Conservation (phyloP, 306 rosid genomes). For the Dryas octopetala region DNA sequence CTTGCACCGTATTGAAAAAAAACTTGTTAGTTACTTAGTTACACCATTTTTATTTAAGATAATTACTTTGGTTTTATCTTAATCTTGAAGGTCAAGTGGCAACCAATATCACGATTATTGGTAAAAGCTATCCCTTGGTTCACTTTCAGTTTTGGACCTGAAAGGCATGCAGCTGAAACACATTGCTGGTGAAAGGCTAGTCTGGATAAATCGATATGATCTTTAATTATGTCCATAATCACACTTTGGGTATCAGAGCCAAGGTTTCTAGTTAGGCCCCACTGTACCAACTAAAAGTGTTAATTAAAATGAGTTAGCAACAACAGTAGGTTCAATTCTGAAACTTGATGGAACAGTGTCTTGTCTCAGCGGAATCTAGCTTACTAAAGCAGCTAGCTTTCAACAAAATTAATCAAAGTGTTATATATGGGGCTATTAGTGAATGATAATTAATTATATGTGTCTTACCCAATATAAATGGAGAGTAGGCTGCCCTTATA, state of each 20-base stretch:
- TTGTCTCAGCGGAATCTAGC: conserved; percentile 5
- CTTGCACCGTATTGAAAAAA: too few relatives aligned
- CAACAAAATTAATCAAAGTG: neutral
- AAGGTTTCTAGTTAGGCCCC: neutral
- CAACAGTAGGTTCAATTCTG: neutral
- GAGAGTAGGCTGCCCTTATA: neutral
- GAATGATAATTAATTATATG: conserved; percentile 6
- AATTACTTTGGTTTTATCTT: too few relatives aligned
- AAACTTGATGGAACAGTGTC: neutral
- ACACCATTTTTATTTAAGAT: too few relatives aligned
- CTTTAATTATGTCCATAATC: neutral
- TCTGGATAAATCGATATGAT: too few relatives aligned
- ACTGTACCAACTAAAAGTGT: neutral
- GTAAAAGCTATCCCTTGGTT: too few relatives aligned
- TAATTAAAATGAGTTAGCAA: neutral
- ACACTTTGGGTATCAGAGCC: neutral
- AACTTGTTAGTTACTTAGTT: too few relatives aligned
- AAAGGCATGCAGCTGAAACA: too few relatives aligned
- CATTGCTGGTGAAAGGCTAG: too few relatives aligned
- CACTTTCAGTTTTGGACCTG: too few relatives aligned
- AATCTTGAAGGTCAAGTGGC: too few relatives aligned
- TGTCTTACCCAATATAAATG: neutral
- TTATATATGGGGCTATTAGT: neutral
- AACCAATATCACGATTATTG: too few relatives aligned
- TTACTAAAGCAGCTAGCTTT: conserved; percentile 7